Percentiles rank a stretch among this genome's conserved stretches.
Conservation (phyloP, 805 yeast species). For the Wickerhamomyces queroliae region DNA sequence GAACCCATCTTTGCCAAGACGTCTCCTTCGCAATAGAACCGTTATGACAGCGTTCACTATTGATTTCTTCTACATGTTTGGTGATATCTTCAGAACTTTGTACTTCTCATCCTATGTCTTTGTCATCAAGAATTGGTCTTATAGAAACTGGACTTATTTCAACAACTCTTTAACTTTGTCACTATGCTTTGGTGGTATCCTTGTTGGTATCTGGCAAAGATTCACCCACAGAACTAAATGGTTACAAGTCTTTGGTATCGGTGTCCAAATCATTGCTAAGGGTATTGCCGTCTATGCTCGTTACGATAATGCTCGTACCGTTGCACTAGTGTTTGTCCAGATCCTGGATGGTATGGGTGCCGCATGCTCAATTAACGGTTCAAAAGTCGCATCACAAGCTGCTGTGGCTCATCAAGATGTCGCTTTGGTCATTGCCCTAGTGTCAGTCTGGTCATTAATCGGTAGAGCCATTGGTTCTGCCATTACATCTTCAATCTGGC, state of each 20-base stretch:
- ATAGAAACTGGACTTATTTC: conserved; percentile 31
- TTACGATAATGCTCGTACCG: conserved; percentile 11
- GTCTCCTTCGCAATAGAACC: conserved; percentile 31
- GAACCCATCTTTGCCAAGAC: conserved; percentile 30
- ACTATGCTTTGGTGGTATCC: conserved; percentile 31
- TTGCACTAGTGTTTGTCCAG: conserved; percentile 26
- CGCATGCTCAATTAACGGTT: conserved; percentile 29
- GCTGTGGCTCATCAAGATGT: conserved; percentile 36
- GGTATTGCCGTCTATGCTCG: conserved; percentile 26
- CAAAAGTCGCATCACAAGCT: conserved; percentile 33
- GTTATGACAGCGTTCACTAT: conserved; percentile 28
- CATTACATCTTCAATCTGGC: conserved; percentile 33
- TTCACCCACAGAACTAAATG: conserved; percentile 30
- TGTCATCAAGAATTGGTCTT: conserved; percentile 26
- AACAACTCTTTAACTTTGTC: conserved; percentile 31
- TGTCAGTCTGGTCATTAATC: conserved; percentile 27
- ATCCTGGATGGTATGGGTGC: conserved; percentile 35
- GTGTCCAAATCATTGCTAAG: conserved; percentile 28
- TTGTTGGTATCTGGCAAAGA: conserved; percentile 30
- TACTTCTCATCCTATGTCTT: conserved; percentile 30
- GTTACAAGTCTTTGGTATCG: conserved; percentile 28
- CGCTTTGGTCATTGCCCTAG: conserved; percentile 31
- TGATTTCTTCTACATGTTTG: conserved; percentile 27
- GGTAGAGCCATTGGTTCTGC: conserved; percentile 36
- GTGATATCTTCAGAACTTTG: conserved; percentile 22